Base-by-base conservation (phyloP, 192 early-diverging fungal species). In the Thamnidium elegans region DNA sequence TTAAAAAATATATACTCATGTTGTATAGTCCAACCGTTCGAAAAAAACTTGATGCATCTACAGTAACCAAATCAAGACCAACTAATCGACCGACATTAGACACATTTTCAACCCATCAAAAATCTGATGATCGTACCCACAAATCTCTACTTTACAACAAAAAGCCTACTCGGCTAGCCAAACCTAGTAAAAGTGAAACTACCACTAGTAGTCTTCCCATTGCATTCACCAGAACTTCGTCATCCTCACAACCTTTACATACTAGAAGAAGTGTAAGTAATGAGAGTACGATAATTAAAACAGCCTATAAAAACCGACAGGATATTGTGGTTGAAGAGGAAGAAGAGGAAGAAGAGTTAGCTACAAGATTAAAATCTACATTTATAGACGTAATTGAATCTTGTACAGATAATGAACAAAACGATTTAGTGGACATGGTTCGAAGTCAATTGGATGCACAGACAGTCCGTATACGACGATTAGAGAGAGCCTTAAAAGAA, bases 381-480 rank as follows among this genome's bases (percentile, higher is more conserved):
- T 48, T 44, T 58, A 19, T 56, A 14, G 43, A 46, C 14, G 30
- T 52, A 14, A 47, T 66, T 9, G 42, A 45, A 9, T 43, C 44
- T 30, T 42, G 30, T n/a, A 14, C 51, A 45, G 21, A 20, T 7
- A 14, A n/a, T 2, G 65, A 32, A 20, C 15, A 48, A 17, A 10
- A 39, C 1, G 54, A 58, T 55, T 4, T 58, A 0, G 54, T 54
- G 14, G 4, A 55, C 11, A n/a, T 46, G 15, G 36, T 66, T 14
- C 53, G 46, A 48, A 23, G 15, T 4, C 13, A 23, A 50, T 56
- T 58, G 8, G 65, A 66, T 56, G 44, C 44, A 14, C 65, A 58
- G 31, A 50, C 45, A 7, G 17, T 58, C 4, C 9, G 44, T 21
- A 66, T 66, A 45, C 54, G 32, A 20, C 31, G 44, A 9, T 19